A percentile compares a stretch with the other conserved stretches of the same genome.
These are phyloP conservation scores for Yueomyces sp. DNA, from an alignment of 805 yeast genomes.

Conservation along the genomic window DNA sequence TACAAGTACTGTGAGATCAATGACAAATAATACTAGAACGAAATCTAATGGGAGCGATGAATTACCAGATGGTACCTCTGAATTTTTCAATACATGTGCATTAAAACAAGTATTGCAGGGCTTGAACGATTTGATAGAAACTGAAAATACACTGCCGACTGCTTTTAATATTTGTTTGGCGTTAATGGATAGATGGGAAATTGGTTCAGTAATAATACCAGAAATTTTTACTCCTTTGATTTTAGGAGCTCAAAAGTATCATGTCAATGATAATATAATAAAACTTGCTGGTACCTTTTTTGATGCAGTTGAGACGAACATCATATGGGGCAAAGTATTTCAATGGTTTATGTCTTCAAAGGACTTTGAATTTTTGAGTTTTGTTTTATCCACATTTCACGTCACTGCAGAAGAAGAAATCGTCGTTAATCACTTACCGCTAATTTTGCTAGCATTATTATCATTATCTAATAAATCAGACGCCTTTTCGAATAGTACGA, in stretches of 20 bases:
- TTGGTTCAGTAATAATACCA: conserved; percentile 66
- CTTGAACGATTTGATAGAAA: conserved; percentile 32
- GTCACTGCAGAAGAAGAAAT: conserved; percentile 75
- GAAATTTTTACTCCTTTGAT: conserved; percentile 54
- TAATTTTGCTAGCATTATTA: conserved; percentile 41
- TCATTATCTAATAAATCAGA: conserved; percentile 5
- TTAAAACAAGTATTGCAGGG: conserved; percentile 37
- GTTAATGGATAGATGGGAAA: conserved; percentile 89
- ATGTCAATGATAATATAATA: conserved; percentile 26
- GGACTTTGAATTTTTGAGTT: conserved; percentile 38
- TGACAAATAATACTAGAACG: background rate
- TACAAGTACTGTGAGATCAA: conserved; percentile 2
- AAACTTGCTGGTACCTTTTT: conserved; percentile 57
- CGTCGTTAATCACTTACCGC: conserved; percentile 61
- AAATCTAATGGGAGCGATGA: background rate
- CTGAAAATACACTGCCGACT: conserved; percentile 25
- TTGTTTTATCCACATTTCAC: conserved; percentile 51
- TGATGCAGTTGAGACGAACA: conserved; percentile 71
- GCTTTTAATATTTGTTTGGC: conserved; percentile 57
- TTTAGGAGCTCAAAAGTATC: conserved; percentile 28
- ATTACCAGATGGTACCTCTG: background rate
- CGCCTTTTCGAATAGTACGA: conserved; percentile 2
- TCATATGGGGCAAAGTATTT: conserved; percentile 60
- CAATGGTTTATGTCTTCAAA: conserved; percentile 18
- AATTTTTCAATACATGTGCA: conserved; percentile 51